Base-by-base conservation (phyloP, 2,329 filamentous ascomycete species). In the Setomelanomma holmii region DNA sequence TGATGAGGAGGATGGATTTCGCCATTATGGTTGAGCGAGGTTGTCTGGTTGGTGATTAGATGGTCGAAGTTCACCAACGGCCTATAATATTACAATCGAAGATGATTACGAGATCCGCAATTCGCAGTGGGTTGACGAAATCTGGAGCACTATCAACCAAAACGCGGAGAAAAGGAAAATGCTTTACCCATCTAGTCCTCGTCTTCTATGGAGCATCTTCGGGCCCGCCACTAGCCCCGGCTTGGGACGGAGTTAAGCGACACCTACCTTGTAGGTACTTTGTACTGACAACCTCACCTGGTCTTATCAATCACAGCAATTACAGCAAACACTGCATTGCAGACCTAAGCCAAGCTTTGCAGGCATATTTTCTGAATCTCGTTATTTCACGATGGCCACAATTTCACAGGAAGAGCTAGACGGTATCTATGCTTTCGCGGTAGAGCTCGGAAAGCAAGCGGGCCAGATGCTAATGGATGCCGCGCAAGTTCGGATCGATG, bases 381-480 rank as follows among this genome's bases (percentile, higher is more conserved):
- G 34, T 16, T 2, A 38, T 33, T 23, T 17, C 45, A 63, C 27
- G 22, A 73, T 73, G 69, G 33, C 55, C 6, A 56, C 66, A 4
- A 46, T 73, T 10, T 64, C 64, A 1, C 56, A 54, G 51, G 60
- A 76, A 24, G 82, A 89, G 44, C 76, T 91, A 20, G 78, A 83
- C 54, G 83, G 85, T 41, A 86, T 90, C 63, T 89, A 91, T 71
- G 76, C 77, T 17, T 92, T 92, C 69, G 88, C 89, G 1, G 73
- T 91, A 23, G 82, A 89, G 60, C 76, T 92, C 4, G 88, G 85
- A 56, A 88, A 88, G 65, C 82, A 87, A 75, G 89, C 89, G 0
- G 89, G 89, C 5, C 75, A 82, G 47, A 80, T 90, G 66, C 80
- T 92, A 36, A 82, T 89, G 68, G 80, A 86, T 41, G 86, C 84